Percentiles rank a stretch among this genome's conserved stretches.
Evolutionary conservation across 495 filamentous ascomycete genomes (phyloP).

Genomic region (Aspergillus leporis): DNA sequence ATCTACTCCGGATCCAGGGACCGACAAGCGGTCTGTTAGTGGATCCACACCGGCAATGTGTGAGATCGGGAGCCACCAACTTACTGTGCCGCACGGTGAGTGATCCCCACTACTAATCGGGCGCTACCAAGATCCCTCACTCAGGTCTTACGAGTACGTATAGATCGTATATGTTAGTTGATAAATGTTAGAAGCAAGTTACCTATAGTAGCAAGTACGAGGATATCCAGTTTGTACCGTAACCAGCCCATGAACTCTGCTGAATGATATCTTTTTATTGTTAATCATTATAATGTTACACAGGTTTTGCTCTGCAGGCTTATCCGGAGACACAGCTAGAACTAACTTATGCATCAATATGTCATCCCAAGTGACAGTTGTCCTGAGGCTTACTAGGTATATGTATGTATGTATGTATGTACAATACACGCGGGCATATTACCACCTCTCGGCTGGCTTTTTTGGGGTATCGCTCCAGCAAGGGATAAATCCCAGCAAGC

Average conservation of each 20-base stretch:
- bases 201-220: too few relatives aligned
- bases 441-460: background rate
- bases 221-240: too few relatives aligned
- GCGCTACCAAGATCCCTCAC: too few relatives aligned
- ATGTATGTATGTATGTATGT: background rate
- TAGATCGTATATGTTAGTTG: too few relatives aligned
- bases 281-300: background rate
- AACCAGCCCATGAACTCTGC: too few relatives aligned
- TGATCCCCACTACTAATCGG: too few relatives aligned
- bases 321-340: background rate
- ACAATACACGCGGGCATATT: background rate
- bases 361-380: background rate
- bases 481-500: background rate
- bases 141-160: too few relatives aligned
- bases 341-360: background rate
- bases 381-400: background rate
- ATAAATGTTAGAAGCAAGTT: too few relatives aligned
- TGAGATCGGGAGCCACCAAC: conserved; percentile 11
- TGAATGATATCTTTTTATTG: too few relatives aligned
- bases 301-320: background rate
- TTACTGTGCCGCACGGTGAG: background rate
- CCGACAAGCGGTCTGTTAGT: conserved; percentile 18
- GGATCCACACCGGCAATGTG: conserved; percentile 6
- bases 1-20: background rate
- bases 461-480: background rate